Evolutionary conservation across 2,329 filamentous ascomycete genomes (phyloP).

Genomic region (Colletotrichum sublineola): DNA sequence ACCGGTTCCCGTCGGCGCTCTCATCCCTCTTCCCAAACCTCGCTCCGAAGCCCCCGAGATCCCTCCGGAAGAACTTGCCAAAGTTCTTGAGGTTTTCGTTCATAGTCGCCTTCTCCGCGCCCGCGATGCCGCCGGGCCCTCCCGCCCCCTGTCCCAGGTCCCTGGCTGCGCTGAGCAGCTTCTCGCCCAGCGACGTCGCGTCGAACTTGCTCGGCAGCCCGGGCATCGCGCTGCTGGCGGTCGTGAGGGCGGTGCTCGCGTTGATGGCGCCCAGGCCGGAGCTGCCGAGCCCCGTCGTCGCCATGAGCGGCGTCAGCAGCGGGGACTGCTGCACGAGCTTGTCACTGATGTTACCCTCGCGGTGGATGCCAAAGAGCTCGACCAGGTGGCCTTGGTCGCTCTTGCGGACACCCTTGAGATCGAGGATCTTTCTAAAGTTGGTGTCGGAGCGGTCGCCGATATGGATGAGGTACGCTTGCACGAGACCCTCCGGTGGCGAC

Average conservation of each 20-base stretch:
- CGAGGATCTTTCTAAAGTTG: constrained; percentile 96
- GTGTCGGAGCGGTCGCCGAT: constrained; percentile 92
- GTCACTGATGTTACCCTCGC: constrained; percentile 80
- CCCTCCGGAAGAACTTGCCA: constrained; percentile 94
- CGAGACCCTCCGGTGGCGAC: constrained; percentile 90
- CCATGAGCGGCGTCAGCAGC: constrained; percentile 76
- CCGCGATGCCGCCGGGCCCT: constrained; percentile 49
- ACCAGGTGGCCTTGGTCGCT: constrained; percentile 84
- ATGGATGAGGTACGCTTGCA: constrained; percentile 97
- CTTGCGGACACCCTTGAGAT: constrained; percentile 92
- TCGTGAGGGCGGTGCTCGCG: constrained; percentile 56
- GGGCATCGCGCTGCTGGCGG: constrained; percentile 50
- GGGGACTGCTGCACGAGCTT: constrained; percentile 79
- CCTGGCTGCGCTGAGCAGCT: constrained; percentile 87
- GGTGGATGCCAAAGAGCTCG: constrained; percentile 85
- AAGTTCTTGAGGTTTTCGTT: constrained; percentile 97
- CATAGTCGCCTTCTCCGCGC: constrained; percentile 75
- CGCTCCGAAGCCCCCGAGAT: constrained; percentile 82
- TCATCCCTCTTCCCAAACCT: constrained; percentile 76
- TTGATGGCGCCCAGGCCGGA: constrained; percentile 54
- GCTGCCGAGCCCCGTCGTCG: constrained; percentile 55
- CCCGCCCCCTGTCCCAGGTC: constrained; percentile 75
- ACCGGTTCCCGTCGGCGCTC: constrained; percentile 50
- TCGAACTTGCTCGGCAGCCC: constrained; percentile 76
- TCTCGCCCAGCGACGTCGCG: constrained; percentile 84